Base-by-base conservation (phyloP, 192 early-diverging fungal genomes). In the Paraglomus brasilianum region DNA sequence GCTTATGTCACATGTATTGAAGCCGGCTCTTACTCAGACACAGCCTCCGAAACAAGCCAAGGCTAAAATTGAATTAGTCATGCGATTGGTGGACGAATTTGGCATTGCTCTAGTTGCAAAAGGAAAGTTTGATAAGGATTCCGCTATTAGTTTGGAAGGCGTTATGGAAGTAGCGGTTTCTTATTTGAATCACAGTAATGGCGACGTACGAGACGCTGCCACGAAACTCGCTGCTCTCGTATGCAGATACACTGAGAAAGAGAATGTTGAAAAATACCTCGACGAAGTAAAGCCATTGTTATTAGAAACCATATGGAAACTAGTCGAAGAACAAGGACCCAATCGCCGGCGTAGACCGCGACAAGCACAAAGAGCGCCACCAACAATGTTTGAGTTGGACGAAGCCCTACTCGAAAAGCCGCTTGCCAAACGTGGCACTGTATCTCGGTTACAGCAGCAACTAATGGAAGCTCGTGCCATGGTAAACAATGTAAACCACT, bases 161-260 rank as follows among this genome's bases (percentile, higher is more conserved):
- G 78, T 84, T 40, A 86, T 88, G 68, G 67, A 74, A 47, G 87
- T 89, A 56, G 72, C 76, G 3, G 48, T 76, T 50, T 85, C 82
- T 5, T 84, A 83, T 47, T 66, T 89, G 41, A 80, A 84, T 14
- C 80, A 91, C 70, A 80, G 75, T 46, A 88, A 84, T 50, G 72
- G 65, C 1, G 86, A 88, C 48, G 85, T 91, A 36, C 82, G 87
- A 8, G 83, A 86, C 46, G 76, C 78, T 2, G 80, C 89, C 7
- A 74, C 81, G 8, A 78, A 74, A 36, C 71, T 91, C 5, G 76
- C 89, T 17, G 82, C 83, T 14, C 81, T 69, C 47, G 72, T 86
- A 15, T 72, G 74, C 69, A 80, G 72, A 63, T 74, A 57, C 24
- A 53, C 73, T 59, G 69, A 64, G 59, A 73, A 70, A 67, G 69